Evolutionary conservation across 352 stramenopile species (phyloP).

Genomic region (Lagenidium giganteum): DNA sequence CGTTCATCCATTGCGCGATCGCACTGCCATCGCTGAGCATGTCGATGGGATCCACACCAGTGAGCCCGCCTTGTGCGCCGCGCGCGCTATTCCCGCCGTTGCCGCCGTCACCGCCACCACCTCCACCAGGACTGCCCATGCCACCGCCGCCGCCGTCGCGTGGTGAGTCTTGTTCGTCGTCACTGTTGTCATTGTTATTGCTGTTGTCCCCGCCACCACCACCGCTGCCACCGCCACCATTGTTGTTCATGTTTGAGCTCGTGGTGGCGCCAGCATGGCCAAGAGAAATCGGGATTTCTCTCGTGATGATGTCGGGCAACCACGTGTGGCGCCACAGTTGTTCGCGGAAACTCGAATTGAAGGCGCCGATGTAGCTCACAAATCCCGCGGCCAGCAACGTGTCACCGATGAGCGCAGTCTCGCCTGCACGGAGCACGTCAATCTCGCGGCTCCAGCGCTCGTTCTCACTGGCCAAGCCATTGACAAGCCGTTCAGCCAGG

Average conservation of each 20-base stretch:
- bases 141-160: too few species aligned
- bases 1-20: constrained; percentile 90
- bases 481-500: constrained; percentile 85
- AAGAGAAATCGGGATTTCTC: constrained; percentile 83
- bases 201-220: constrained; percentile 1
- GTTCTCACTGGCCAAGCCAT: constrained; percentile 85
- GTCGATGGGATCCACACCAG: constrained; percentile 74
- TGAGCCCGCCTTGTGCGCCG: neutral
- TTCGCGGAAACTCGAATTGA: constrained; percentile 76
- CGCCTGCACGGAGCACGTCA: constrained; percentile 65
- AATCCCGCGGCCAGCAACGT: constrained; percentile 86
- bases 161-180: neutral
- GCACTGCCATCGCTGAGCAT: constrained; percentile 83
- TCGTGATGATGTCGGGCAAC: constrained; percentile 80
- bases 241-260: neutral
- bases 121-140: constrained; percentile 9
- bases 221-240: neutral
- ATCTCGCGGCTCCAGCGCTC: constrained; percentile 87
- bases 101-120: neutral
- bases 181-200: neutral
- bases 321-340: constrained; percentile 85
- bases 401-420: constrained; percentile 82
- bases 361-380: constrained; percentile 91
- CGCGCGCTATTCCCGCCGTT: neutral
- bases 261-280: neutral